phyloP scores from a whole-genome alignment of 2,329 filamentous ascomycete species.

The Alternaria sp. region DNA sequence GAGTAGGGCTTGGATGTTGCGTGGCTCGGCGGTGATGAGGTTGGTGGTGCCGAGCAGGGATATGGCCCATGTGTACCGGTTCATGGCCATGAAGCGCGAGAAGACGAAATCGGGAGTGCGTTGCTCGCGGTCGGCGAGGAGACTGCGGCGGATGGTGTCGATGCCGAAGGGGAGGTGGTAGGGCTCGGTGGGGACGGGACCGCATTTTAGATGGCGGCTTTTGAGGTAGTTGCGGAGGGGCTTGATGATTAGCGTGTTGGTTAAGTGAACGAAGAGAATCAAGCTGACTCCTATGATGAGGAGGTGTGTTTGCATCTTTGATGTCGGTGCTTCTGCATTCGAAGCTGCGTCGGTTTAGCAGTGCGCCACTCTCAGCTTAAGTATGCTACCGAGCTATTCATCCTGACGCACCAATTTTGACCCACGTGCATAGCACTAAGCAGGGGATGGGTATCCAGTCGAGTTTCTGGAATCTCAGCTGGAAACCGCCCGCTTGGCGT shows the following conservation, averaged over 20 bases:
- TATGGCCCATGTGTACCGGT: conserved; percentile 2
- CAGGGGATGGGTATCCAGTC: background rate
- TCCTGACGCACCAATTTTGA: background rate
- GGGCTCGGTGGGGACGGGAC: background rate
- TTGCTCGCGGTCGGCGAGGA: conserved; percentile 7
- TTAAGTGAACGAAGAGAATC: background rate
- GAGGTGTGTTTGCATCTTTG: background rate
- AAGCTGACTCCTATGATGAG: background rate
- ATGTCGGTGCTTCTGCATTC: background rate
- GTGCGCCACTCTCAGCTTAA: background rate
- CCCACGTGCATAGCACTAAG: conserved; percentile 1
- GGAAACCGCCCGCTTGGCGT: background rate
- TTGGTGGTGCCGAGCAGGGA: conserved; percentile 5
- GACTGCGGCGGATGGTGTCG: background rate
- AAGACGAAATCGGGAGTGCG: conserved; percentile 3
- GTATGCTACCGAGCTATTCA: background rate
- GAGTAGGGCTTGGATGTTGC: conserved; percentile 9
- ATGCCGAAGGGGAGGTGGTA: conserved; percentile 3
- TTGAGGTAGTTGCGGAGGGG: background rate
- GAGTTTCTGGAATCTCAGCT: background rate
- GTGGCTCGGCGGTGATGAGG: conserved; percentile 5
- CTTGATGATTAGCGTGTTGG: background rate
- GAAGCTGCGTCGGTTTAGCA: background rate
- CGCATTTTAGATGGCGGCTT: background rate
- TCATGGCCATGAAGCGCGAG: conserved; percentile 1